Evolutionary conservation across 805 yeast genomes (phyloP).

Genomic region (Yarrowia keelungensis): DNA sequence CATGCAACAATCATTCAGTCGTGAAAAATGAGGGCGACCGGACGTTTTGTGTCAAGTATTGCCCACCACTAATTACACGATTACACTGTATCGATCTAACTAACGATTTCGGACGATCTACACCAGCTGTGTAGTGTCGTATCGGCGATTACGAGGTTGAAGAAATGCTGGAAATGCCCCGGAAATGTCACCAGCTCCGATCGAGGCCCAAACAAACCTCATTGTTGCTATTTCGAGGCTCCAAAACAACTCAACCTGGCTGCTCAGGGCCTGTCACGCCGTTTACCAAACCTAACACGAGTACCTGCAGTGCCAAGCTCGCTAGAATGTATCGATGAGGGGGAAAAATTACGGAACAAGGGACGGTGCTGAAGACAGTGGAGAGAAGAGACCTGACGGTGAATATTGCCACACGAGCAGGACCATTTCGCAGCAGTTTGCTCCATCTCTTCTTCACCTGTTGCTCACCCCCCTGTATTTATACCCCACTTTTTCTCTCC

Average conservation of each 20-base stretch:
- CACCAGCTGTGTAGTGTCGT: constrained; percentile 16
- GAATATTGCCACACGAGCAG: background rate
- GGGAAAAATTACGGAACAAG: too few species aligned
- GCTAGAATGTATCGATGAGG: constrained; percentile 7
- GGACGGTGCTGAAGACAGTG: too few species aligned
- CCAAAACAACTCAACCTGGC: background rate
- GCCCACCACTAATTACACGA: too few species aligned
- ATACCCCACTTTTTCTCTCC: constrained; percentile 9
- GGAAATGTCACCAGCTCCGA: too few species aligned
- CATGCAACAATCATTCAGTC: too few species aligned
- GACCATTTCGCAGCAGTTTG: background rate
- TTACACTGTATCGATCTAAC: too few species aligned
- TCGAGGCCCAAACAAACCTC: too few species aligned
- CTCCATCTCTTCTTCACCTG: too few species aligned
- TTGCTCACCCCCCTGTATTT: constrained; percentile 1
- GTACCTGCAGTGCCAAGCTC: constrained; percentile 34
- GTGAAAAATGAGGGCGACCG: too few species aligned
- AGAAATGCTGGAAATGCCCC: background rate
- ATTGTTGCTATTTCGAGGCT: too few species aligned
- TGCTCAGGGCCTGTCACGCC: background rate
- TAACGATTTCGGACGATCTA: background rate
- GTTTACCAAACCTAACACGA: constrained; percentile 17
- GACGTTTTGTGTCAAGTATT: too few species aligned
- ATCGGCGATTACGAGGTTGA: background rate
- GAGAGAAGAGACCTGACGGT: too few species aligned